Base-by-base conservation (phyloP, 2,329 filamentous ascomycete genomes). In the Ophioceras dolichostomum region DNA sequence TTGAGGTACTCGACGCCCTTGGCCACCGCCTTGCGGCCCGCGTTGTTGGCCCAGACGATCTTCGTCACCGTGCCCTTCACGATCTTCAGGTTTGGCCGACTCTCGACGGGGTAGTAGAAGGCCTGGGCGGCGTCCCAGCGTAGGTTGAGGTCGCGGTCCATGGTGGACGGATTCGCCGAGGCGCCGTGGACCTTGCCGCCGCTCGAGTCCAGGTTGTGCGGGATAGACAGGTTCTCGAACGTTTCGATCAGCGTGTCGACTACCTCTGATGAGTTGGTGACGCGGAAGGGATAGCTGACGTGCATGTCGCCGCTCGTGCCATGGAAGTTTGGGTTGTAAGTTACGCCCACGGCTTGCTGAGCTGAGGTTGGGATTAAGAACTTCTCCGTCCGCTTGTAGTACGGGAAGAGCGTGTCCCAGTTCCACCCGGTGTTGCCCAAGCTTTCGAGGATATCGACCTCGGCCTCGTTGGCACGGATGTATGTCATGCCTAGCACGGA, bases 71-170 rank as follows among this genome's bases (percentile, higher is more conserved):
- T 61, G 7, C 60, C 60, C 24, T 53, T 54, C 36, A 63, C 42
- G 2, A 65, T 39, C 10, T 52, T 51, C 6, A 67, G 49, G 38
- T 67, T 67, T 2, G 46, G 43, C 20, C 61, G 49, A 13, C 49
- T 44, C 17, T 54, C 51, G 4, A 64, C 43, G 0, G 57, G 58
- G 40, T 57, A 60, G 39, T 59, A 58, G 43, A 59, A 68, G 2
- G 64, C 60, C 13, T 56, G 53, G 5, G 58, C 62, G 2, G 63
- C 52, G 37, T 66, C 62, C 40, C 53, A 55, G 3, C 63, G 55
- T n/a, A 56, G 33, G 30, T 64, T 54, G 1, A 41, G 41, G 9
- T 51, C 48, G 4, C 52, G 48, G 34, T 67, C 59, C 3, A 67
- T 37, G 0, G 61, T 65, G 41, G 55, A 49, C 1, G 64, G 63